Evolutionary conservation across 352 stramenopile species (phyloP).

Genomic region (Albugo candida): DNA sequence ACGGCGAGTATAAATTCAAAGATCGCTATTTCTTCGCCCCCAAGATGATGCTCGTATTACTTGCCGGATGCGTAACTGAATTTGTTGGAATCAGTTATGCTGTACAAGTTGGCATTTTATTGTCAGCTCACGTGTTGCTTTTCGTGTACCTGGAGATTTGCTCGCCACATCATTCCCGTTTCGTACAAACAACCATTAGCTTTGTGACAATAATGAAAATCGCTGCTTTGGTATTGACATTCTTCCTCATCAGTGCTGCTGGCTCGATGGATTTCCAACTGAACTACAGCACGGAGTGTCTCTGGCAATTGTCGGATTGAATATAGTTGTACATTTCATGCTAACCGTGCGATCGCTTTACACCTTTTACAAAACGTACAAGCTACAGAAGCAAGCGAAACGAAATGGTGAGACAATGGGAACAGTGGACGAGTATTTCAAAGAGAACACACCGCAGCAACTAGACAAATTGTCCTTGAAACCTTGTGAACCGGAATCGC

Average conservation of each 20-base stretch:
- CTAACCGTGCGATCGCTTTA: slow-evolving; percentile 49
- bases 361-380: slow-evolving; percentile 50
- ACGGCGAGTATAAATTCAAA: slow-evolving; percentile 80
- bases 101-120: slow-evolving; percentile 30
- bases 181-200: slow-evolving; percentile 47
- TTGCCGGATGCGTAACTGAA: slow-evolving; percentile 26
- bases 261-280: slow-evolving; percentile 27
- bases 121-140: slow-evolving; percentile 35
- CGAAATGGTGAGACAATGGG: slow-evolving; percentile 33
- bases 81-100: slow-evolving; percentile 28
- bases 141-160: slow-evolving; percentile 56
- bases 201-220: slow-evolving; percentile 70
- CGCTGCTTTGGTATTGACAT: slow-evolving; percentile 42
- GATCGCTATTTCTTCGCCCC: slow-evolving; percentile 69
- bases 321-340: slow-evolving; percentile 41
- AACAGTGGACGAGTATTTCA: slow-evolving; percentile 43
- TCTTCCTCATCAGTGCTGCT: slow-evolving; percentile 44
- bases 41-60: slow-evolving; percentile 53
- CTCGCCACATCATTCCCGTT: slow-evolving; percentile 44
- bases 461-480: too few species aligned
- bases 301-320: slow-evolving; percentile 41
- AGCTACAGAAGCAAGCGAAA: slow-evolving; percentile 35
- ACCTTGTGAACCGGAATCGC: too few species aligned
- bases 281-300: slow-evolving; percentile 49
- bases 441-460: slow-evolving; percentile 10